Evolutionary conservation across 345 rosid genomes (phyloP).

Genomic region (Hypericum perforatum): DNA sequence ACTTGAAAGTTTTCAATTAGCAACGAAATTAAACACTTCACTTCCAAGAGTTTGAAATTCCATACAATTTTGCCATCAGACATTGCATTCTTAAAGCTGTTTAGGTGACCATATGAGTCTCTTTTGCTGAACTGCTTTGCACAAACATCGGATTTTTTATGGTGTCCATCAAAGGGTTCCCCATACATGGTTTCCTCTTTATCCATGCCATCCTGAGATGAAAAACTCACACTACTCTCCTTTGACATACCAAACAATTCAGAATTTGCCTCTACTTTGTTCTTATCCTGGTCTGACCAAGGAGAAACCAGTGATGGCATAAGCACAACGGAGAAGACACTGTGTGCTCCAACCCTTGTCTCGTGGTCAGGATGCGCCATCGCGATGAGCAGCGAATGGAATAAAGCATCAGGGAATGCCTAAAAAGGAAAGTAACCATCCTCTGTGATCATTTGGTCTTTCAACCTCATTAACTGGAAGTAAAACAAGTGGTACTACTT

Average conservation of each 20-base stretch:
- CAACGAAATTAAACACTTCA: background rate
- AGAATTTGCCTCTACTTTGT: slow-evolving; percentile 28
- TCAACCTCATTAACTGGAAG: slow-evolving; percentile 3
- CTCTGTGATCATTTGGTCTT: slow-evolving; percentile 11
- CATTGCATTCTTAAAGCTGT: slow-evolving; percentile 39
- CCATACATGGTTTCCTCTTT: slow-evolving; percentile 26
- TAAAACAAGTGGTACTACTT: slow-evolving; percentile 16
- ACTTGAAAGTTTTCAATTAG: background rate
- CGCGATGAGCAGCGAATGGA: slow-evolving; percentile 77
- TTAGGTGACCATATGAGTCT: slow-evolving; percentile 29
- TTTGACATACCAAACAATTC: slow-evolving; percentile 17
- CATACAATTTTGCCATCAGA: slow-evolving; percentile 51
- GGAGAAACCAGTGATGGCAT: slow-evolving; percentile 51
- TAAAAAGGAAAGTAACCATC: slow-evolving; percentile 26
- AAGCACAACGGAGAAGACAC: slow-evolving; percentile 59
- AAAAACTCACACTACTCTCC: slow-evolving; percentile 27
- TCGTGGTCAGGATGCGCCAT: slow-evolving; percentile 75
- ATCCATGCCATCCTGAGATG: slow-evolving; percentile 28
- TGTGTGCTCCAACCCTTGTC: slow-evolving; percentile 71
- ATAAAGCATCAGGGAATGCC: slow-evolving; percentile 87
- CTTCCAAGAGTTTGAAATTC: slow-evolving; percentile 6
- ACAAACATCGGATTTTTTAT: slow-evolving; percentile 20
- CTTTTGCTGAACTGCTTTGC: slow-evolving; percentile 18
- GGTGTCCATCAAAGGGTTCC: slow-evolving; percentile 29
- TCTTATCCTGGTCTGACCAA: slow-evolving; percentile 36